A percentile compares a stretch with the other conserved stretches of the same genome.
Conservation (phyloP, 2,329 filamentous ascomycete genomes). For the Neopestalotiopsis rosae region DNA sequence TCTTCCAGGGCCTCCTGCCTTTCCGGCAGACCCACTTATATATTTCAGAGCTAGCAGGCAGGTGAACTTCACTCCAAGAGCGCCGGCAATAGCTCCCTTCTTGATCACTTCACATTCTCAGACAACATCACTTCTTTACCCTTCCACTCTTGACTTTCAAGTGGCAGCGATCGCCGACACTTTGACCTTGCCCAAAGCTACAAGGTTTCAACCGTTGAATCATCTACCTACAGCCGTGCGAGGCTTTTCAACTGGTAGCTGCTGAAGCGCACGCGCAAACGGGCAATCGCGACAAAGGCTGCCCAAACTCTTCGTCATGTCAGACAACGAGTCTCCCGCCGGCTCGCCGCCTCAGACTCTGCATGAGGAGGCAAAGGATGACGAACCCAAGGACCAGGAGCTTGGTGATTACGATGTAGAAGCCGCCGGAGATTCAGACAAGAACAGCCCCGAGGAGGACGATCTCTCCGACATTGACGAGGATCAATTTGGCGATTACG, state of each 20-base stretch:
- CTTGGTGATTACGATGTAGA: conserved; percentile 46
- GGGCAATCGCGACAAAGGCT: conserved; percentile 12
- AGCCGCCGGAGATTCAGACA: conserved; percentile 53
- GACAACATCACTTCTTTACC: neutral
- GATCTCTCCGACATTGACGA: conserved; percentile 72
- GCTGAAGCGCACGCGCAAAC: neutral
- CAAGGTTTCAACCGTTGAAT: neutral
- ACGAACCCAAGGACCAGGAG: conserved; percentile 33
- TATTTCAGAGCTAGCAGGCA: neutral
- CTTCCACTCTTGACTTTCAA: neutral
- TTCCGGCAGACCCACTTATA: neutral
- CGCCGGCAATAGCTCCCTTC: neutral
- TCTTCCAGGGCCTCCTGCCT: neutral
- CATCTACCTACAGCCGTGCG: neutral
- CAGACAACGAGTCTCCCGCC: conserved; percentile 50
- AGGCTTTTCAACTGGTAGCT: neutral
- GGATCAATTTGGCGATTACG: conserved; percentile 73
- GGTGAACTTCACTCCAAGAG: neutral
- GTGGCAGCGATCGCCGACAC: neutral
- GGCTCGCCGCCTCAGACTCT: conserved; percentile 40
- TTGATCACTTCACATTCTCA: neutral
- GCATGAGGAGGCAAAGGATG: conserved; percentile 33
- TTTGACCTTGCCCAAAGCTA: neutral
- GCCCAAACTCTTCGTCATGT: conserved; percentile 38
- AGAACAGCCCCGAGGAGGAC: conserved; percentile 53